Evolutionary conservation across 148 eudicot species (phyloP), one percentile per base, ranked within the genome.

Genomic region (Oxyria digyna): DNA sequence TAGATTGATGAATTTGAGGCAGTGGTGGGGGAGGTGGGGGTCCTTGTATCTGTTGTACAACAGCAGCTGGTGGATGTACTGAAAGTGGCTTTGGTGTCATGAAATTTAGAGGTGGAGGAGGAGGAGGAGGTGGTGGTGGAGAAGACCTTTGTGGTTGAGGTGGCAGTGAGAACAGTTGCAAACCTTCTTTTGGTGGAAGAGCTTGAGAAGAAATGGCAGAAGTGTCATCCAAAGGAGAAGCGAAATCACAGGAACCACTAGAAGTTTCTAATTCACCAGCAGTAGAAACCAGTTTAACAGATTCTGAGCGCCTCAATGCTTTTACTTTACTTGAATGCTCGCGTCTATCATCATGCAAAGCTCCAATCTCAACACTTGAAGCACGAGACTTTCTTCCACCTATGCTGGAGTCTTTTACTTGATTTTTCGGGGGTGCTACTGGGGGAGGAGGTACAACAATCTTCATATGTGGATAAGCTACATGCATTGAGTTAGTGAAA

Each of bases 401-500:
- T 33, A 71, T 31, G 55, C 33, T 69, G 75, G 85, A 42, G 71
- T 84, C 89, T 74, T 88, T 84, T 32, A 70, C 71, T 73, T 80
- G 77, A 54, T 64, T 71, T 78, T 57, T 78, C 23, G 75, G 42
- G 62, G 69, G 32, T 71, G 83, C 79, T 49, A 84, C 64, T 23
- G 75, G 73, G 50, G 86, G 79, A 20, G 97, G 99, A 67, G 91
- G 86, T 76, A 88, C 88, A 62, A 83, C 81, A 72, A 81, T 70
- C 74, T 92, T 85, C 62, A 87, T 77, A 43, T 83, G 85, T 11
- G 93, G 96, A 82, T 85, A 87, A 1, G 78, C 78, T n/a, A 91
- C 87, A 74, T 90, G 99, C 99, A 91, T 86, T 38, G 96, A 94
- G 67, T 87, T 85, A 59, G 87, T 85, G 75, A 83, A 85, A 67